These are phyloP conservation scores for Agrocybe pediades DNA, from an alignment of 768 basidiomycete genomes.

Conservation along the genomic window DNA sequence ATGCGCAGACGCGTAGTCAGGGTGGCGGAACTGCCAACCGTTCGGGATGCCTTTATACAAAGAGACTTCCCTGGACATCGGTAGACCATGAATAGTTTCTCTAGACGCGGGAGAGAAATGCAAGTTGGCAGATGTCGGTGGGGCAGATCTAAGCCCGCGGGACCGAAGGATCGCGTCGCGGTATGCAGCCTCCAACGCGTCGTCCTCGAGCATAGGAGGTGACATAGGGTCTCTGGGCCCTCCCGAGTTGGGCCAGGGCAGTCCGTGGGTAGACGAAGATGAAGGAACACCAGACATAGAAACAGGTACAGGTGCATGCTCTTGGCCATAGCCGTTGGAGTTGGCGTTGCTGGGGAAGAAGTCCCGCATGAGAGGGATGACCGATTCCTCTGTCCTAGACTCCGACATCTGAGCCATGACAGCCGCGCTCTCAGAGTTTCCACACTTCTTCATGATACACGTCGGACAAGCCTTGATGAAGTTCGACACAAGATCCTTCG, in stretches of 20 bases:
- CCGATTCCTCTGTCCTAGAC: slow-evolving; percentile 12
- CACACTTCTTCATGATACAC: slow-evolving; percentile 53
- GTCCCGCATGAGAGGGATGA: slow-evolving; percentile 22
- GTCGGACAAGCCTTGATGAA: slow-evolving; percentile 83
- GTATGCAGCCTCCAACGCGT: slow-evolving; percentile 22
- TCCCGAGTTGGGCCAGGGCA: neutral
- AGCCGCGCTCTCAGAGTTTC: slow-evolving; percentile 25
- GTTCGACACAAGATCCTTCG: slow-evolving; percentile 78
- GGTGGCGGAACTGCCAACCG: slow-evolving; percentile 46
- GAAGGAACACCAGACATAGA: slow-evolving; percentile 3
- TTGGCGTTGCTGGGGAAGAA: slow-evolving; percentile 20
- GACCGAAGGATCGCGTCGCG: slow-evolving; percentile 22
- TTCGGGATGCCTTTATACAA: slow-evolving; percentile 48
- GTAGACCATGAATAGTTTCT: slow-evolving; percentile 21
- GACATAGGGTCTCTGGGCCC: slow-evolving; percentile 5
- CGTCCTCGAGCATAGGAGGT: slow-evolving; percentile 14
- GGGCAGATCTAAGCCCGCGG: slow-evolving; percentile 12
- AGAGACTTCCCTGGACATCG: slow-evolving; percentile 49
- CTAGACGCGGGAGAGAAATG: slow-evolving; percentile 6
- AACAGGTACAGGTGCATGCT: slow-evolving; percentile 6
- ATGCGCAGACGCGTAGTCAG: slow-evolving; percentile 36
- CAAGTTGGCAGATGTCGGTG: slow-evolving; percentile 9
- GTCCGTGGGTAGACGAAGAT: neutral
- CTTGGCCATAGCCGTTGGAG: slow-evolving; percentile 12
- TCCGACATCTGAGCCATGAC: slow-evolving; percentile 15